Conservation (phyloP, 345 rosid genomes). For the Rubroshorea leprosula region DNA sequence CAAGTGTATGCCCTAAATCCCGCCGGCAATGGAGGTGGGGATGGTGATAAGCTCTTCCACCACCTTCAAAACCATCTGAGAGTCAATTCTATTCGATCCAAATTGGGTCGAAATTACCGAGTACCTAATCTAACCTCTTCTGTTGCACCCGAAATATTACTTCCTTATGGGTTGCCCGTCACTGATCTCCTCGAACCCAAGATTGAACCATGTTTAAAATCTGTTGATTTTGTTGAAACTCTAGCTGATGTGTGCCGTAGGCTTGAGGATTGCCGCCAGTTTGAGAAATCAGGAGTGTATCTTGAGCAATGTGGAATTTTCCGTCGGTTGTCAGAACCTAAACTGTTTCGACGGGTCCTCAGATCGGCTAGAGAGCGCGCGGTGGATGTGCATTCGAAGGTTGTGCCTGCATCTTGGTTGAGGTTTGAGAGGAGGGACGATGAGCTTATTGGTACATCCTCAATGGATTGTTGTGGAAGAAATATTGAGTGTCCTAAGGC, state of each 20-base stretch:
- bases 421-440: no score
- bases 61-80: slow-evolving; percentile 69
- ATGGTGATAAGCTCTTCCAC: slow-evolving; percentile 53
- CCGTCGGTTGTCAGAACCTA: slow-evolving; percentile 63
- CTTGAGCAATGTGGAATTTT: slow-evolving; percentile 73
- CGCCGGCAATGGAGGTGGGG: slow-evolving; percentile 41
- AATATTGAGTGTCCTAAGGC: slow-evolving; percentile 85
- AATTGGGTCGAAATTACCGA: slow-evolving; percentile 36
- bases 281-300: slow-evolving; percentile 52
- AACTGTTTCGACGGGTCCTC: no score
- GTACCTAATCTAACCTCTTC: slow-evolving; percentile 24
- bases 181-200: slow-evolving; percentile 72
- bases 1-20: slow-evolving; percentile 68
- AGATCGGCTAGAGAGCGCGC: no score
- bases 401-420: no score
- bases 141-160: slow-evolving; percentile 38
- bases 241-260: slow-evolving; percentile 57
- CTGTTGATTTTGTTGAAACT: slow-evolving; percentile 55
- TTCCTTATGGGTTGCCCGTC: slow-evolving; percentile 68
- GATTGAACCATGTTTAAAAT: slow-evolving; percentile 62
- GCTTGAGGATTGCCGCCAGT: slow-evolving; percentile 40
- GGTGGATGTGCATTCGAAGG: no score
- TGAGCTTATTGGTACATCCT: slow-evolving; percentile 59
- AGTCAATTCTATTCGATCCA: slow-evolving; percentile 49
- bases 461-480: slow-evolving; percentile 84